phyloP scores from a whole-genome alignment of 768 basidiomycete species.

The Amanita rimosa region DNA sequence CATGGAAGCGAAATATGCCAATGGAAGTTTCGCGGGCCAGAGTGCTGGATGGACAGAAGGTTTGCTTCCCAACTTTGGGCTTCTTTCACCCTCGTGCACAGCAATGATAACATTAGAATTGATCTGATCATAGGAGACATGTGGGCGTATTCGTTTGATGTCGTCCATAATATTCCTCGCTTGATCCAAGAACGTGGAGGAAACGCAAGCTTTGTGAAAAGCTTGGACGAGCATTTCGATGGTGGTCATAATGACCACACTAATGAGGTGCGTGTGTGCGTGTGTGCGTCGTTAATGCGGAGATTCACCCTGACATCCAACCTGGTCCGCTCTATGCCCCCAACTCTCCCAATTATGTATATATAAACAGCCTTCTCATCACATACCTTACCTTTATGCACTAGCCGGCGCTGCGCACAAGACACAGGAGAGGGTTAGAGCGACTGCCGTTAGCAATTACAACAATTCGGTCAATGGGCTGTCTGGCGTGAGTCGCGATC shows the following conservation, averaged over 20 bases:
- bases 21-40: conserved; percentile 64
- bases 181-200: conserved; percentile 59
- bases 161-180: conserved; percentile 57
- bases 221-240: conserved; percentile 47
- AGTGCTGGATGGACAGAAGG: conserved; percentile 78
- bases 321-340: background rate
- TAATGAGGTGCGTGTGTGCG: conserved; percentile 60
- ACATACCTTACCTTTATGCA: conserved; percentile 76
- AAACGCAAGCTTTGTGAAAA: conserved; percentile 48
- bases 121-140: conserved; percentile 25
- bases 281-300: conserved; percentile 15
- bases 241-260: conserved; percentile 72
- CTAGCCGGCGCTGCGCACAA: conserved; percentile 62
- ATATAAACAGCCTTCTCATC: conserved; percentile 57
- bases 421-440: conserved; percentile 58
- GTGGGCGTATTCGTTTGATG: conserved; percentile 68
- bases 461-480: conserved; percentile 59
- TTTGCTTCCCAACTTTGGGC: conserved; percentile 7
- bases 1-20: conserved; percentile 68
- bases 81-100: background rate
- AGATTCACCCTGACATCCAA: too few species aligned
- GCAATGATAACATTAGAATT: background rate
- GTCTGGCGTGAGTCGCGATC: conserved; percentile 41
- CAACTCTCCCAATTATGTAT: background rate
- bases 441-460: conserved; percentile 55